phyloP scores from a whole-genome alignment of 2,329 filamentous ascomycete genomes.

The Sporothrix brunneoviolacea region DNA sequence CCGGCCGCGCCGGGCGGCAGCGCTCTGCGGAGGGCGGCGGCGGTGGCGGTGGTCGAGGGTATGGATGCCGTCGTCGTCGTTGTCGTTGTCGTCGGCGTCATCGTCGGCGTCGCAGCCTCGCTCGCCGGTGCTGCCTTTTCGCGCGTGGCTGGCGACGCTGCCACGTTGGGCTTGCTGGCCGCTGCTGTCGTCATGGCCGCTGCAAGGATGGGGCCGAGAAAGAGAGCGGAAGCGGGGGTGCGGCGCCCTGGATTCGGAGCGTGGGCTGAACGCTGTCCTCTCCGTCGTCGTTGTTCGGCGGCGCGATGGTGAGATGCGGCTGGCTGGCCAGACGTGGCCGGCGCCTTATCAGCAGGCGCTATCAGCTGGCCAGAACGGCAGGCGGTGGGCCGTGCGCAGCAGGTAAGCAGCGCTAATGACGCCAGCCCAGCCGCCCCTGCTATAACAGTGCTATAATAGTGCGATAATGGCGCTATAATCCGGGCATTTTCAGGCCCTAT shows the following conservation, averaged over 20 bases:
- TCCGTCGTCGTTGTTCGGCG: too few relatives aligned
- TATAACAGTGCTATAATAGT: not conserved
- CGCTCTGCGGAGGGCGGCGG: slow-evolving; percentile 14
- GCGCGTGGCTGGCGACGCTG: not conserved
- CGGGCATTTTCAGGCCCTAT: too few relatives aligned
- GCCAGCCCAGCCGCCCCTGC: not conserved
- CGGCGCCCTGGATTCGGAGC: not conserved
- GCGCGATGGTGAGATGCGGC: too few relatives aligned
- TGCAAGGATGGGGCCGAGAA: too few relatives aligned
- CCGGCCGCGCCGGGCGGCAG: slow-evolving; percentile 23
- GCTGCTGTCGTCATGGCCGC: slow-evolving; percentile 19
- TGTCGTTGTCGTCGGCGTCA: not conserved
- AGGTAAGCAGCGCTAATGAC: not conserved
- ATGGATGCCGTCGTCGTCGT: slow-evolving; percentile 4
- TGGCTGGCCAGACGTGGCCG: too few relatives aligned
- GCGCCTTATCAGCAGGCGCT: not conserved
- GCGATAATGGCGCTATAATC: too few relatives aligned
- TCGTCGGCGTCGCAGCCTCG: not conserved
- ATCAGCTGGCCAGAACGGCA: too few relatives aligned
- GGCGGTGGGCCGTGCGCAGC: slow-evolving; percentile 7
- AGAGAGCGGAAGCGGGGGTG: too few relatives aligned
- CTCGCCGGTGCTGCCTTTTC: not conserved
- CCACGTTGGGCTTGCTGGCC: slow-evolving; percentile 13
- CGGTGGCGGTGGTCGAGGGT: slow-evolving; percentile 9
- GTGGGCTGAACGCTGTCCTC: not conserved